Evolutionary conservation across 225 moss, liverwort and hornwort genomes (phyloP), one percentile per base, ranked within the genome.

Genomic region (Polytrichum commune): DNA sequence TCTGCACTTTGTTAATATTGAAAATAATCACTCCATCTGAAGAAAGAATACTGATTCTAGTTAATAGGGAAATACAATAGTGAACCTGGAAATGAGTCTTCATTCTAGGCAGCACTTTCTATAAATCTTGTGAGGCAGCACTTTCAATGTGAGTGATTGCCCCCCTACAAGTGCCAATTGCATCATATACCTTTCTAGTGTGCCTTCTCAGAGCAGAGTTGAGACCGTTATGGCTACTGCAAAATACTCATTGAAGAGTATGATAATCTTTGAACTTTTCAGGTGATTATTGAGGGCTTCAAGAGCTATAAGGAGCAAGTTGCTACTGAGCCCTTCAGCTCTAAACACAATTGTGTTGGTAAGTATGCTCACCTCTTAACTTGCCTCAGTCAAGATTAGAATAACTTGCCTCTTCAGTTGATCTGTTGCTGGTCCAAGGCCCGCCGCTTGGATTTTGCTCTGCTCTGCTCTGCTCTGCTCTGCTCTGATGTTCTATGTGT

Each of bases 261-360:
- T 13, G 46, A 16, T 46, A 46, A 46, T 46, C 60, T 22, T n/a
- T 29, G 5, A 60, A 18, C 10, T 55, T 27, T 75, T 60, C 86
- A 93, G 93, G 92, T 95, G 22, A 95, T 95, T 22, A 95, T 95
- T 54, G 95, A 95, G 74, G 95, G 95, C 33, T 95, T 95, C 72
- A 95, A 95, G 81, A 95, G 95, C 78, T 95, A 95, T 71, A 95
- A 95, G 82, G 95, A 95, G 77, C 95, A 95, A 83, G 90, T 95
- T 55, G 92, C 95, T 27, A 92, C 90, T 13, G 92, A 90, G 54
- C 92, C 92, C 7, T 95, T 95, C 30, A 95, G 95, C 76, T 56
- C 95, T 57, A 92, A 92, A 69, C 95, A 95, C 77, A 95, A 95
- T 54, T 95, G 95, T 83, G 95, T 95, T 53, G 93, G 93, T 93